A percentile compares a stretch with the other conserved stretches of the same genome.
These are phyloP conservation scores for Colletotrichum kahawae DNA, from an alignment of 2,329 filamentous ascomycete genomes.

Conservation along the genomic window DNA sequence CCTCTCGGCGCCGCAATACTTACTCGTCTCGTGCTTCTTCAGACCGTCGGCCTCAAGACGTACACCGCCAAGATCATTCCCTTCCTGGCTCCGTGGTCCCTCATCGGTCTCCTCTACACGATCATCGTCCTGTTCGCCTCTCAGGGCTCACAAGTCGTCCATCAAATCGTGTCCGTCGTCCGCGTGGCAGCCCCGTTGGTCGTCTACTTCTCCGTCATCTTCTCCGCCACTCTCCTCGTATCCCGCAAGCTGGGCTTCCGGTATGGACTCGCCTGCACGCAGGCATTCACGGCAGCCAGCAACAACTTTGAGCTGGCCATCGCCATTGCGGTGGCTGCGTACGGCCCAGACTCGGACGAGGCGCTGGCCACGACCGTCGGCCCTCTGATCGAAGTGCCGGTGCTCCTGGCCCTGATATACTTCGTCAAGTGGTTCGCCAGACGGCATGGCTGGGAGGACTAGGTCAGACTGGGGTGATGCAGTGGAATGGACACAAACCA, in stretches of 20 bases:
- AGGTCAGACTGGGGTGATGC: neutral
- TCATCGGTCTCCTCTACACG: constrained; percentile 86
- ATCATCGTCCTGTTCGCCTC: constrained; percentile 86
- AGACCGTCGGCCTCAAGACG: constrained; percentile 57
- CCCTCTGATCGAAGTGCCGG: constrained; percentile 85
- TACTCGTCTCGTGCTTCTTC: constrained; percentile 69
- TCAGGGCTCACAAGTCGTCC: constrained; percentile 77
- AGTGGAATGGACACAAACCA: neutral
- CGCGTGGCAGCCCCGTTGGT: constrained; percentile 81
- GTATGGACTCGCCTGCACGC: constrained; percentile 73
- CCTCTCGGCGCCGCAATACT: constrained; percentile 81
- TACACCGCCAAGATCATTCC: constrained; percentile 76
- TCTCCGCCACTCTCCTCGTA: constrained; percentile 69
- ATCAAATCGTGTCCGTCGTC: constrained; percentile 83
- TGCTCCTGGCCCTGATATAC: constrained; percentile 80
- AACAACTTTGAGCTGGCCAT: constrained; percentile 96
- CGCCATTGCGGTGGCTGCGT: constrained; percentile 83
- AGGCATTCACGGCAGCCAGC: constrained; percentile 88
- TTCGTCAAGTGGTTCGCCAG: constrained; percentile 64
- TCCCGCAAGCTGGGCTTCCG: constrained; percentile 73
- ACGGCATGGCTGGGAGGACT: constrained; percentile 59
- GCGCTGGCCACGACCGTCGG: constrained; percentile 84
- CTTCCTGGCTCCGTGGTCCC: constrained; percentile 72
- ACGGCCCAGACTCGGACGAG: constrained; percentile 78
- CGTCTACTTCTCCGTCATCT: constrained; percentile 81